A percentile compares a stretch with the other conserved stretches of the same genome.
Conservation (phyloP, 257 asterid genomes). For the Nicotiana tomentosiformis region DNA sequence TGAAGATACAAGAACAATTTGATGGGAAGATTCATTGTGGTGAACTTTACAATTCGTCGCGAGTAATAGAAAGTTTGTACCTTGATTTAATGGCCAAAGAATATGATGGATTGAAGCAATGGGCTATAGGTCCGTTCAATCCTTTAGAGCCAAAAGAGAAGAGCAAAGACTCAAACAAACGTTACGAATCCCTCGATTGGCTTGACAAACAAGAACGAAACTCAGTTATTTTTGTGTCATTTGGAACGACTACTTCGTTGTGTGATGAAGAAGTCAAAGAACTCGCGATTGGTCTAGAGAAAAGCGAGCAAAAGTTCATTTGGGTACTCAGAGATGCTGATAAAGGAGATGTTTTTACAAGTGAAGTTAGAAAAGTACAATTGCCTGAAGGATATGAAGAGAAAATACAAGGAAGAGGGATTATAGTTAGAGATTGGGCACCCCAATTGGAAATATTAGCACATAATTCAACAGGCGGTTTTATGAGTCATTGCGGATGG, state of each 20-base stretch:
- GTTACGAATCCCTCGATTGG: conserved; percentile 41
- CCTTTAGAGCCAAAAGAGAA: conserved; percentile 17
- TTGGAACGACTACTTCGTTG: conserved; percentile 48
- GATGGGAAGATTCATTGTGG: conserved; percentile 31
- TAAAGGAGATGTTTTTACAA: not conserved
- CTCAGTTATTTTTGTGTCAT: conserved; percentile 40
- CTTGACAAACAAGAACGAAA: conserved; percentile 27
- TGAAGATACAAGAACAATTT: conserved; percentile 1
- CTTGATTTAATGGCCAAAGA: conserved; percentile 28
- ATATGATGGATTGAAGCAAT: conserved; percentile 27
- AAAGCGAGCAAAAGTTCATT: conserved; percentile 22
- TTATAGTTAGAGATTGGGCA: conserved; percentile 44
- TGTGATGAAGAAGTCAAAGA: conserved; percentile 25
- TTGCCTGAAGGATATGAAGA: conserved; percentile 36
- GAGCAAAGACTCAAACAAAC: not conserved
- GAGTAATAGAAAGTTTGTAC: conserved; percentile 35
- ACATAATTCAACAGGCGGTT: conserved; percentile 36
- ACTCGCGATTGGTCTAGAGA: conserved; percentile 44
- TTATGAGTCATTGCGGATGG: conserved; percentile 67
- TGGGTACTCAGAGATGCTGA: conserved; percentile 29
- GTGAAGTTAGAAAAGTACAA: not conserved
- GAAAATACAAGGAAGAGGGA: conserved; percentile 27
- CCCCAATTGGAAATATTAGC: conserved; percentile 49
- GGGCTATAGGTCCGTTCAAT: conserved; percentile 76
- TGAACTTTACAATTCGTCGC: conserved; percentile 53